phyloP scores from a whole-genome alignment of 1,284 basidiomycete genomes.

The Ceratobasidium papillatum region DNA sequence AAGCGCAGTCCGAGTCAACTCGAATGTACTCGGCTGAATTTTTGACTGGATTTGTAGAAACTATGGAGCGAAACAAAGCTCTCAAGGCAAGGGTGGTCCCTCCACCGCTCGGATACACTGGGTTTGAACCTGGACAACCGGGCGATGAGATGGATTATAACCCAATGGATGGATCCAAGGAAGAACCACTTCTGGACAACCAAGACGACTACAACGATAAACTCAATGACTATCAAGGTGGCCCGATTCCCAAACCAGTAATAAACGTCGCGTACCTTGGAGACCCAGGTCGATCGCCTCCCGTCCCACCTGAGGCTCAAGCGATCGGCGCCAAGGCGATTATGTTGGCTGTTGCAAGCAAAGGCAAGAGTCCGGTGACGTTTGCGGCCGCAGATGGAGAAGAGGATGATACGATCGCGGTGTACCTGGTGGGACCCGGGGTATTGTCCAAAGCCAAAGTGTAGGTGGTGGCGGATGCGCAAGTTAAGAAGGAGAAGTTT shows the following conservation, averaged over 20 bases:
- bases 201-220: not conserved
- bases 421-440: not conserved
- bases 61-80: too few relatives aligned
- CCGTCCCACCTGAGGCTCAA: constrained; percentile 30
- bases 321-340: not conserved
- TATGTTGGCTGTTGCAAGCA: not conserved
- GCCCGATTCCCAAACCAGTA: constrained; percentile 10
- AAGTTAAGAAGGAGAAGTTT: too few relatives aligned
- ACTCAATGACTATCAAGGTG: not conserved
- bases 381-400: not conserved
- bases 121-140: not conserved
- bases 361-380: not conserved
- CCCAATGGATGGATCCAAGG: not conserved
- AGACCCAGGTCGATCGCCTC: constrained; percentile 24
- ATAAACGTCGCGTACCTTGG: constrained; percentile 32
- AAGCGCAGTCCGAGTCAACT: not conserved
- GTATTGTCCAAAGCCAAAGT: too few relatives aligned
- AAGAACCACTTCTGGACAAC: not conserved
- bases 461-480: too few relatives aligned
- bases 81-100: too few relatives aligned
- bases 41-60: too few relatives aligned
- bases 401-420: not conserved
- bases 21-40: too few relatives aligned
- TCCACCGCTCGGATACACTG: not conserved
- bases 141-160: not conserved